Conservation (phyloP, 2,329 filamentous ascomycete species). For the Arthrinium puccinioides region DNA sequence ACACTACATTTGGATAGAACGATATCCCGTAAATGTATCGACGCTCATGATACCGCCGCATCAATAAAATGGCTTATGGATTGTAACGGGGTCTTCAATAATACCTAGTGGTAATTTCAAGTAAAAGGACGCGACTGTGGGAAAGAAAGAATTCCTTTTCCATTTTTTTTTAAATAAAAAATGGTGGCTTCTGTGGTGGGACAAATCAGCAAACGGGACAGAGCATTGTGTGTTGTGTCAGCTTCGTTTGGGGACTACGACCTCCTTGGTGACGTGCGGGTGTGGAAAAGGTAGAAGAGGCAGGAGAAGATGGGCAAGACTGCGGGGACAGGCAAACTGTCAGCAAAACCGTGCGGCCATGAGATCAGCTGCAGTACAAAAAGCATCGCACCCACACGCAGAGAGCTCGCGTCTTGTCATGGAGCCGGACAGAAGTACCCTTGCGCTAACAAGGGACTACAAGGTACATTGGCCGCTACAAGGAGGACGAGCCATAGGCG, state of each 20-base stretch:
- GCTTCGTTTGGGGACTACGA: constrained; percentile 4
- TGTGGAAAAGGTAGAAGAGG: neutral
- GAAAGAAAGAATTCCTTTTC: too few relatives aligned
- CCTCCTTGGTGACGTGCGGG: too few relatives aligned
- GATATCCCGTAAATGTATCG: too few relatives aligned
- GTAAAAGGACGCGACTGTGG: too few relatives aligned
- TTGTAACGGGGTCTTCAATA: too few relatives aligned
- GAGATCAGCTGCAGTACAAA: constrained; percentile 21
- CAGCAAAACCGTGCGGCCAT: constrained; percentile 15
- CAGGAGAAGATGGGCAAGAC: constrained; percentile 13
- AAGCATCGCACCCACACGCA: constrained; percentile 6
- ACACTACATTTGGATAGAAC: too few relatives aligned
- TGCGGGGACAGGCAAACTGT: constrained; percentile 14
- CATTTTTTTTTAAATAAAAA: too few relatives aligned
- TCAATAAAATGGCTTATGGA: too few relatives aligned
- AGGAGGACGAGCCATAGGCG: constrained; percentile 4
- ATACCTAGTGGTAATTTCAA: too few relatives aligned
- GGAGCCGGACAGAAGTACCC: constrained; percentile 13
- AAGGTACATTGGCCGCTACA: constrained; percentile 16
- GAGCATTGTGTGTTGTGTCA: constrained; percentile 2
- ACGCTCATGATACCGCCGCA: too few relatives aligned
- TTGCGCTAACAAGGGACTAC: constrained; percentile 20
- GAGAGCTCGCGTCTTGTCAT: constrained; percentile 3
- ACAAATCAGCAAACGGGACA: neutral
- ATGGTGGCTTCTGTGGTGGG: too few relatives aligned